Evolutionary conservation across 495 filamentous ascomycete genomes (phyloP), one percentile per base, ranked within the genome.

Genomic region (Diplogelasinospora grovesii): DNA sequence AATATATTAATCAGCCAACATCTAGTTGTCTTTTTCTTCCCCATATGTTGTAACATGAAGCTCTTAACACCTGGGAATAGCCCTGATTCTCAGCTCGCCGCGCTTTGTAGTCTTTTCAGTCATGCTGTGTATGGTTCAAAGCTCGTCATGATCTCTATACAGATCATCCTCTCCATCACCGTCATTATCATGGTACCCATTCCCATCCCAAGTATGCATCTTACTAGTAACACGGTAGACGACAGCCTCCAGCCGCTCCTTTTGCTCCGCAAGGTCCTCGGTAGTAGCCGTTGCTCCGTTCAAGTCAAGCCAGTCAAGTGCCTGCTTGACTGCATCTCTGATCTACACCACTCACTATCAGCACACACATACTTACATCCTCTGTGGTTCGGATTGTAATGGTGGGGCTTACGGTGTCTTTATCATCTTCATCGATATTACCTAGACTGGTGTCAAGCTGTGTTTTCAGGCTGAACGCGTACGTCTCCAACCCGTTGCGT

Each of bases 401-500:
- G 23, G 14, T 28, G 10, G 8, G 61, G 68, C 76, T 73, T 71
- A 81, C 75, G 43, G 81, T 76, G 63, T 93, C 85, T 79, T 89
- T 95, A 70, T 96, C 88, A 36, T 94, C 86, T 41, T 93, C 88
- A 35, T 88, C 85, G 54, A 96, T 87, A 78, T 88, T 87, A 60
- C 89, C 88, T 35, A 93, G 82, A 41, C 89, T 81, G 47, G 95
- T 87, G 54, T 86, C 85, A 61, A 86, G 79, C 72, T 95, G 89
- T 77, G 90, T 94, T 79, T 94, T 96, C 57, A 96, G 81, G 37
- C 83, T 86, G 71, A 88, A 98, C 47, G 87, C 87, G 72, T 95
- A 96, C 36, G 86, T 94, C 76, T 98, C 92, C 26, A 98, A 86
- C 39, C 80, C 85, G 76, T 97, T 97, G 82, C 94, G 89, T 48